Evolutionary conservation across 164 flowering plant species (phyloP).

Genomic region (Saururus chinensis): DNA sequence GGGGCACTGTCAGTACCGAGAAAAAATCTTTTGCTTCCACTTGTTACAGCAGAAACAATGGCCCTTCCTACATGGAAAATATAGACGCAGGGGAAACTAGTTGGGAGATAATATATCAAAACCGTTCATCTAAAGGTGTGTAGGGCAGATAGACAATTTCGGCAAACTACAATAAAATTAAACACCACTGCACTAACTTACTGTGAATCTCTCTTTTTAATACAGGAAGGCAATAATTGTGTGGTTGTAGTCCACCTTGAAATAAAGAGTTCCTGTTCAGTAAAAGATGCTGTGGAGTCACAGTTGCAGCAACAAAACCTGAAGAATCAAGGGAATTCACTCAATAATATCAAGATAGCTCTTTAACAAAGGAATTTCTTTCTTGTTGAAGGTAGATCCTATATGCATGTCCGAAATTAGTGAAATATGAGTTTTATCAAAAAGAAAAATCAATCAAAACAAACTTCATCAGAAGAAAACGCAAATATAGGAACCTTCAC

Average conservation of each 20-base stretch:
- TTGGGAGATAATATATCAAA: not conserved
- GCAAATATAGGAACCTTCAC: conserved; percentile 39
- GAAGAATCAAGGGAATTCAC: conserved; percentile 3
- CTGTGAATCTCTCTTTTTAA: conserved; percentile 90
- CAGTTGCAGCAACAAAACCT: conserved; percentile 94
- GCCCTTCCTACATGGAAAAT: conserved; percentile 54
- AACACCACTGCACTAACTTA: conserved; percentile 23
- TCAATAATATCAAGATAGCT: not conserved
- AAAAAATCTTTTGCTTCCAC: conserved; percentile 76
- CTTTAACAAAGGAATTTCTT: not conserved
- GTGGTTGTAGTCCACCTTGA: conserved; percentile 95
- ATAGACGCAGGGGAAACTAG: conserved; percentile 1
- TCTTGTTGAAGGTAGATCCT: not conserved
- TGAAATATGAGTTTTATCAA: no score
- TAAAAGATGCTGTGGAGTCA: conserved; percentile 95
- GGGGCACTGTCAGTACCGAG: conserved; percentile 99
- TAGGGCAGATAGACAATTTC: no score
- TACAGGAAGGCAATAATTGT: conserved; percentile 94
- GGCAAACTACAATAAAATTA: not conserved
- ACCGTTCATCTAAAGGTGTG: not conserved
- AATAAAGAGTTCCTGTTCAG: conserved; percentile 86
- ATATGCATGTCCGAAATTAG: no score
- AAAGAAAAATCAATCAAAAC: no score
- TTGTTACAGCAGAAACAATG: conserved; percentile 83
- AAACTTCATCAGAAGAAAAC: not conserved